phyloP scores from a whole-genome alignment of 179 eudicot species.

The Spinacia oleracea region DNA sequence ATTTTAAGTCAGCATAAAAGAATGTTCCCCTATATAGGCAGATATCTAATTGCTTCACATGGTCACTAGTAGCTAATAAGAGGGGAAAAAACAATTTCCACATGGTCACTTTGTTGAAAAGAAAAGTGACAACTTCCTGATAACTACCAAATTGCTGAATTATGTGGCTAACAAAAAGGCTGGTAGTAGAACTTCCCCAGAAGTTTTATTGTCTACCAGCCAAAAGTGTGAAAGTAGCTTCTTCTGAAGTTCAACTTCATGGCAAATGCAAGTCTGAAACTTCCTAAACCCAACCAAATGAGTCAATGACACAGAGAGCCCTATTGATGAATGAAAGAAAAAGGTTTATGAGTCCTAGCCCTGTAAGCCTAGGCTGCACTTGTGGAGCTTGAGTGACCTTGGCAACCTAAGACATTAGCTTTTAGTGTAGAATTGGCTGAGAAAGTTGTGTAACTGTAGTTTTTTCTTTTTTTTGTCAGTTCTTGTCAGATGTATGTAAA shows the following conservation, averaged over 20 bases:
- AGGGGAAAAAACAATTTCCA: not conserved
- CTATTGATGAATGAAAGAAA: too few species aligned
- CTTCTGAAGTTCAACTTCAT: not conserved
- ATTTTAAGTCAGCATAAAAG: slow-evolving; percentile 17
- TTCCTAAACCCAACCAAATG: not conserved
- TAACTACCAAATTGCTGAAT: not conserved
- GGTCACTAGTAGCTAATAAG: not conserved
- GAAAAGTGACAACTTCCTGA: too few species aligned
- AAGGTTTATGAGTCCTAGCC: too few species aligned
- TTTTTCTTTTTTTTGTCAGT: not conserved
- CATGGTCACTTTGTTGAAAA: too few species aligned
- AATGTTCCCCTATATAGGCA: not conserved
- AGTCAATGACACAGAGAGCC: not conserved
- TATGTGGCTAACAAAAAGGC: too few species aligned
- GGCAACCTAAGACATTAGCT: not conserved
- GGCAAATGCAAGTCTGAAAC: not conserved
- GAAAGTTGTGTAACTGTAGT: not conserved
- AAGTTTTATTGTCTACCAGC: not conserved
- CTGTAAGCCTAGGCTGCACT: too few species aligned
- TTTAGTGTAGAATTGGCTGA: not conserved
- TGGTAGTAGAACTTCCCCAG: not conserved
- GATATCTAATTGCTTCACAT: not conserved
- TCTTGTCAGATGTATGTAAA: not conserved
- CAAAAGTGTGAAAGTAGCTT: not conserved
- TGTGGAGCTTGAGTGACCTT: too few species aligned